These are phyloP conservation scores for Chenopodium suecicum DNA, from an alignment of 148 eudicot species.

Conservation along the genomic window DNA sequence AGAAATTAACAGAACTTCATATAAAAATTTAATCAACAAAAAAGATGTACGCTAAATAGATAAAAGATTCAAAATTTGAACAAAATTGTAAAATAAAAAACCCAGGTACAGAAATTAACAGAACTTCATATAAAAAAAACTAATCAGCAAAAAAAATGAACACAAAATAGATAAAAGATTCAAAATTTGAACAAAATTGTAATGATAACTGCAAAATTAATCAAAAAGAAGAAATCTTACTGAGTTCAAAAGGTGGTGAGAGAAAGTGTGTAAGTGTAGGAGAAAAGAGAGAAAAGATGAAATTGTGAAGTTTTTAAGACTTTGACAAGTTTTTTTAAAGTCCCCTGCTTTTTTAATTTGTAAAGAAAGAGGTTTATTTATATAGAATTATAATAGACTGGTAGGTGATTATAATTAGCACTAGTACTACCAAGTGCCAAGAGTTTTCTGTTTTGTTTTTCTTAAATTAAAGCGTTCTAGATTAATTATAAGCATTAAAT, in stretches of 20 bases:
- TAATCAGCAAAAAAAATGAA: too few relatives aligned
- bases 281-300: too few relatives aligned
- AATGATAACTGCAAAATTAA: background rate
- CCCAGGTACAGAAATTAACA: background rate
- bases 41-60: background rate
- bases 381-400: background rate
- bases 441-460: slow-evolving; percentile 11
- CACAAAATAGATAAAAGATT: background rate
- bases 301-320: background rate
- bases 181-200: background rate
- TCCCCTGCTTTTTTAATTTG: too few relatives aligned
- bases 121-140: background rate
- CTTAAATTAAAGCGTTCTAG: too few relatives aligned
- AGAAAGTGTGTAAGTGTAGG: background rate
- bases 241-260: background rate
- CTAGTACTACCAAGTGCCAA: background rate
- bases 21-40: background rate
- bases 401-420: background rate
- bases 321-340: background rate
- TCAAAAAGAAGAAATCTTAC: slow-evolving; percentile 17
- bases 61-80: background rate
- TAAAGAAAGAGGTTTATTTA: background rate
- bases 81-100: background rate
- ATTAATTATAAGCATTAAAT: too few relatives aligned
- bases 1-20: background rate